Conservation (phyloP, 163 green algal genomes). For the Scenedesmus sp. region DNA sequence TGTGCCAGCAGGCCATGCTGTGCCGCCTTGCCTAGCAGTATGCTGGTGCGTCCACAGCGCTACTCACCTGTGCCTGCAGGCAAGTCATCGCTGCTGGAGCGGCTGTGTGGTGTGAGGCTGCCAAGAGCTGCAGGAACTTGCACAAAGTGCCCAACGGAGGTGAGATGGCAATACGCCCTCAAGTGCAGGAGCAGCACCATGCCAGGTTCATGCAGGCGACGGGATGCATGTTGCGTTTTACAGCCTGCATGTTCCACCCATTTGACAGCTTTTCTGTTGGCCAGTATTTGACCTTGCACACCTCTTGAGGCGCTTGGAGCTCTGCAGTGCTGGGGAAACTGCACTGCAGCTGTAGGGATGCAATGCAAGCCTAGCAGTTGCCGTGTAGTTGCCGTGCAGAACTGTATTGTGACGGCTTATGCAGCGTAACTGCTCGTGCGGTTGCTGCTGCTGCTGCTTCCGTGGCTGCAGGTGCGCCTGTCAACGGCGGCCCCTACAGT, state of each 20-base stretch:
- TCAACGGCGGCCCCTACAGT: background rate
- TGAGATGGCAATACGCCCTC: background rate
- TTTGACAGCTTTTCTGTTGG: background rate
- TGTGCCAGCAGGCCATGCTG: background rate
- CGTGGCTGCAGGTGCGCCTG: background rate
- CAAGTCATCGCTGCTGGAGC: conserved; percentile 43
- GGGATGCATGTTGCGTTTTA: background rate
- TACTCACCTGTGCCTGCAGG: background rate
- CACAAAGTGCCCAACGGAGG: conserved; percentile 55
- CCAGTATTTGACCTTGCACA: too few relatives aligned
- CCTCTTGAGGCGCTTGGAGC: too few relatives aligned
- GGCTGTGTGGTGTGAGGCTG: conserved; percentile 32
- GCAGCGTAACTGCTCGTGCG: background rate
- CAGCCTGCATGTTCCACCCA: background rate
- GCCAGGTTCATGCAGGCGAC: background rate
- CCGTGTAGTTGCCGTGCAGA: too few relatives aligned
- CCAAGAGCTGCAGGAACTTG: conserved; percentile 36
- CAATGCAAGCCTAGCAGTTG: background rate
- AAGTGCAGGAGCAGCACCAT: background rate
- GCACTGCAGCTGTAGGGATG: background rate
- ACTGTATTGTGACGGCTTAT: too few relatives aligned
- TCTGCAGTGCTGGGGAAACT: too few relatives aligned
- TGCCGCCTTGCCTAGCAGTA: too few relatives aligned
- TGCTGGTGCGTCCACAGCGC: background rate
- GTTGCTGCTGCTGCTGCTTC: background rate